Evolutionary conservation across 495 filamentous ascomycete species (phyloP).

Genomic region (Delitschia confertaspora): DNA sequence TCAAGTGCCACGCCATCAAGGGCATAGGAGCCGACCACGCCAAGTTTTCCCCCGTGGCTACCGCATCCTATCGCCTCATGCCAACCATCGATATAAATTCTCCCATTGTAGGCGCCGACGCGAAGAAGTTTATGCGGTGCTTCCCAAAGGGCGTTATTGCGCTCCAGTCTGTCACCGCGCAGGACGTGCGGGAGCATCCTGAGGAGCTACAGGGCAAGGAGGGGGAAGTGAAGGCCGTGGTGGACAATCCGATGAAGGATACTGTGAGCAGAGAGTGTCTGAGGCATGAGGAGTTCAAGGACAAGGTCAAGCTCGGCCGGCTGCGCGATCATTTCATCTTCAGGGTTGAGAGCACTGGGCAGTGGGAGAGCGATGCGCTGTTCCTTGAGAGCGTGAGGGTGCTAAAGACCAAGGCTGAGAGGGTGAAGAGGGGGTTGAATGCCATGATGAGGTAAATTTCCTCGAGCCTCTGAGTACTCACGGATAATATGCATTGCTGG

Average conservation of each 20-base stretch:
- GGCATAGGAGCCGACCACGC: slow-evolving; percentile 92
- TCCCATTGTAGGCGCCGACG: slow-evolving; percentile 78
- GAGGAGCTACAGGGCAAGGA: slow-evolving; percentile 63
- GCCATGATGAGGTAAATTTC: slow-evolving; percentile 42
- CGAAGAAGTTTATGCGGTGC: slow-evolving; percentile 80
- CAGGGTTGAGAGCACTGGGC: slow-evolving; percentile 86
- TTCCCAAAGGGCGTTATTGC: slow-evolving; percentile 86
- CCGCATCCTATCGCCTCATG: slow-evolving; percentile 81
- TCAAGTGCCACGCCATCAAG: slow-evolving; percentile 83
- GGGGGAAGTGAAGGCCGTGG: slow-evolving; percentile 75
- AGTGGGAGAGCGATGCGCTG: slow-evolving; percentile 80
- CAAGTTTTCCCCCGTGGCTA: slow-evolving; percentile 95
- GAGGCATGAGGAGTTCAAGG: slow-evolving; percentile 86
- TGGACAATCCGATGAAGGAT: slow-evolving; percentile 71
- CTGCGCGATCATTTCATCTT: slow-evolving; percentile 95
- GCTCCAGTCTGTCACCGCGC: slow-evolving; percentile 58
- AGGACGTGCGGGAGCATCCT: slow-evolving; percentile 52
- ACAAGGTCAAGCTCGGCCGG: slow-evolving; percentile 86
- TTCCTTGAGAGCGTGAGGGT: slow-evolving; percentile 82
- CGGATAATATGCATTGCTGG: slow-evolving; percentile 11
- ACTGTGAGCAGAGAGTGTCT: slow-evolving; percentile 90
- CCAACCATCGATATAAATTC: slow-evolving; percentile 72
- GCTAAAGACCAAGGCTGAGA: slow-evolving; percentile 67
- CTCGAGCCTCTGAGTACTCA: not conserved
- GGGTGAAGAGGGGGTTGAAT: slow-evolving; percentile 53